Base-by-base conservation (phyloP, 768 basidiomycete genomes). In the Cyclocybe cylindracea region DNA sequence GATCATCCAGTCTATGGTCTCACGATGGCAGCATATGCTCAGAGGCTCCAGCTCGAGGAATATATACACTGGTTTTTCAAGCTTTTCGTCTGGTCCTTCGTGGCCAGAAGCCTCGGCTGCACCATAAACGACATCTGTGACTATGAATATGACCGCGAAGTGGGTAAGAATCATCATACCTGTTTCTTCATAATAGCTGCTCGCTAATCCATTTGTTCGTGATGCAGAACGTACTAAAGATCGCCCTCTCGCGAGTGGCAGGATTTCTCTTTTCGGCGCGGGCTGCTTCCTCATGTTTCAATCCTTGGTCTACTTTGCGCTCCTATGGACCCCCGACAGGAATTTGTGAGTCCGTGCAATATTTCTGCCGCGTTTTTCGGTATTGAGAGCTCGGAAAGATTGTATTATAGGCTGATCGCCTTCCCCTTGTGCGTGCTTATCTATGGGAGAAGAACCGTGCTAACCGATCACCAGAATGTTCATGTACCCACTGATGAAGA, bases 1-100 rank as follows among this genome's bases (percentile, higher is more conserved):
- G 24, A 5, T 5, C 2, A 24, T 24, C 5, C 14, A 48, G 47
- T 36, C 3, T 48, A 39, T 19, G 47, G 36, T 2, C 47, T 48
- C 6, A 48, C 47, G 39, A 48, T 48, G 47, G 47, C 47, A 4
- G 47, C 47, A 10, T 48, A 39, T 29, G 1, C 47, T 38, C 47
- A 18, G 10, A 39, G 10, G 10, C 33, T 48, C 16, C 6, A 11
- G 18, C 11, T 48, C 7, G 11, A 24, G 14, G 39, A 13, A 19
- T 48, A 48, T 19, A 5, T 24, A 8, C n/a, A 6, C 19, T 48
- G 36, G 47, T 4, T 48, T 0, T 6, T 24, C 4, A n/a, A 1
- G 1, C 39, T 48, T 19, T 19, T 48, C 0, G 14, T n/a, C 10
- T 48, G 47, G 47, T 39, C 37, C 2, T 48, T 48, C 29, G 6